Percentiles rank a stretch among this genome's conserved stretches.
Conservation (phyloP, 1,284 basidiomycete species). For the Microbotryomycetes sp. region DNA sequence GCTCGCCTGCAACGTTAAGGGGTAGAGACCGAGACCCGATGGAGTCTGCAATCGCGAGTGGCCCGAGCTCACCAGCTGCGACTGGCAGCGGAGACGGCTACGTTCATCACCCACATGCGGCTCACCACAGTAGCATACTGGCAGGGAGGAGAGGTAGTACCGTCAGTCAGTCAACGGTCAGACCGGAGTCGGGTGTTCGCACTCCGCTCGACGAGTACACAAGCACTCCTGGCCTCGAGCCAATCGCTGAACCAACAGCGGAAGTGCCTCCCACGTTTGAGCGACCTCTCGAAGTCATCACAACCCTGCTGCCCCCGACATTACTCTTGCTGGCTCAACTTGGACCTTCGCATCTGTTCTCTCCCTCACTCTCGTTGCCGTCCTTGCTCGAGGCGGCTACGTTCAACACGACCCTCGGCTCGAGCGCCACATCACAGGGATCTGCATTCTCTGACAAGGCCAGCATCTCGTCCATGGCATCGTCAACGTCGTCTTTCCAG, state of each 20-base stretch:
- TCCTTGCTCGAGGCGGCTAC: constrained; percentile 12
- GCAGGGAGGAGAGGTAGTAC: constrained; percentile 14
- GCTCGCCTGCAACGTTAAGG: constrained; percentile 23
- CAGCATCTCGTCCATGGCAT: constrained; percentile 27
- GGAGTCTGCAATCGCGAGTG: not conserved
- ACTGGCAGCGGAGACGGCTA: not conserved
- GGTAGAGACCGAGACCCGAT: constrained; percentile 28
- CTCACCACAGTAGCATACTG: not conserved
- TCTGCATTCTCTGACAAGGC: constrained; percentile 20
- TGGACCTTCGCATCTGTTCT: constrained; percentile 33
- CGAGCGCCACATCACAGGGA: constrained; percentile 8
- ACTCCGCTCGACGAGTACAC: not conserved
- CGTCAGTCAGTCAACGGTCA: constrained; percentile 24
- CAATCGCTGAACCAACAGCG: constrained; percentile 11
- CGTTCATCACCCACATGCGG: not conserved
- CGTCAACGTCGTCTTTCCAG: constrained; percentile 18
- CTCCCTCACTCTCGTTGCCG: constrained; percentile 24
- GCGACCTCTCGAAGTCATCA: constrained; percentile 29
- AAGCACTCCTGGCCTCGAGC: constrained; percentile 5
- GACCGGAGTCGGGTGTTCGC: not conserved
- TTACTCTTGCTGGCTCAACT: constrained; percentile 35
- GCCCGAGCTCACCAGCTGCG: not conserved
- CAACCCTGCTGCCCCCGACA: constrained; percentile 31
- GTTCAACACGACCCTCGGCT: constrained; percentile 7
- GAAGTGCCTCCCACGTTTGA: constrained; percentile 7